Percentiles rank a stretch among this genome's conserved stretches.
phyloP scores from a whole-genome alignment of 192 early-diverging fungal genomes.

The Funneliformis geosporum region DNA sequence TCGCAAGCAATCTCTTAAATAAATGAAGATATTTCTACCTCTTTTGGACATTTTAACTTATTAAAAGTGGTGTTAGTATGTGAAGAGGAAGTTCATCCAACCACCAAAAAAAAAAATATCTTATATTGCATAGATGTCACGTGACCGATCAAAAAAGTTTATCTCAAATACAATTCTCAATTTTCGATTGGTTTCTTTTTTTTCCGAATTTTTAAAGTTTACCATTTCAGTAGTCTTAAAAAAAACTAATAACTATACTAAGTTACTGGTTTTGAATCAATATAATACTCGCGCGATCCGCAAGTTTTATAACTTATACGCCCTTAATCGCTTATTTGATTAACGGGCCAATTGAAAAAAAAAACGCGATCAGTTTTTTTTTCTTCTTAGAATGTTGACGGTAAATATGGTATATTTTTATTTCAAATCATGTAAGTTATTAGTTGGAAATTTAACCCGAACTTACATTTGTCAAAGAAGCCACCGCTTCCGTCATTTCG shows the following conservation, averaged over 20 bases:
- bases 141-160: background rate
- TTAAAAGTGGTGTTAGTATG: background rate
- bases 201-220: too few species aligned
- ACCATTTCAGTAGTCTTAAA: too few species aligned
- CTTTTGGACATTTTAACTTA: constrained; percentile 23
- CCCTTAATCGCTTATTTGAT: background rate
- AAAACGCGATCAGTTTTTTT: background rate
- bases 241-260: too few species aligned
- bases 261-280: too few species aligned
- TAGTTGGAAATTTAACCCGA: background rate
- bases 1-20: background rate
- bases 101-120: background rate
- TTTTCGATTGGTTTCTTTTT: too few species aligned
- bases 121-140: background rate
- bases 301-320: background rate
- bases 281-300: too few species aligned
- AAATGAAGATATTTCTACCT: background rate
- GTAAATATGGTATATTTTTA: background rate
- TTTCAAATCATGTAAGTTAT: background rate
- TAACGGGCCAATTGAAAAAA: background rate
- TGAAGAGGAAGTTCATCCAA: constrained; percentile 14
- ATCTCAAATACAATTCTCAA: too few species aligned
- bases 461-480: constrained; percentile 10
- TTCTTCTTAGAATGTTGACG: background rate
- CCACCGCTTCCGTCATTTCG: constrained; percentile 9